A percentile compares a stretch with the other conserved stretches of the same genome.
phyloP scores from a whole-genome alignment of 2,329 filamentous ascomycete species.

The Cercospora sesami region DNA sequence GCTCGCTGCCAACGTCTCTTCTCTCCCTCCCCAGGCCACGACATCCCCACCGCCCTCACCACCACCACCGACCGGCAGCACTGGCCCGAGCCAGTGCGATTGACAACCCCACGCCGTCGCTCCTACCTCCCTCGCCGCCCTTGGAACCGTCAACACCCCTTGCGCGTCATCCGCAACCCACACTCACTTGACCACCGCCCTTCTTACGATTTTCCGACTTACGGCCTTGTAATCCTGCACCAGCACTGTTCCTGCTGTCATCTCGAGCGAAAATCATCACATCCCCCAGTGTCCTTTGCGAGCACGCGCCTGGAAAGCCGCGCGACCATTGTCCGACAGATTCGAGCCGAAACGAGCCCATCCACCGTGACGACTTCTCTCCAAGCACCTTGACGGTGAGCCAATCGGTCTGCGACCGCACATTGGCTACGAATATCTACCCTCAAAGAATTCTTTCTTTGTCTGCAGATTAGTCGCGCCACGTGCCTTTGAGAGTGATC shows the following conservation, averaged over 20 bases:
- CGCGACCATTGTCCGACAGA: constrained; percentile 23
- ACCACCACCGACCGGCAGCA: constrained; percentile 10
- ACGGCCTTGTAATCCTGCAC: constrained; percentile 29
- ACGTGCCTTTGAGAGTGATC: constrained; percentile 21
- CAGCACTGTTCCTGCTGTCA: constrained; percentile 16
- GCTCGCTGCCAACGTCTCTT: neutral
- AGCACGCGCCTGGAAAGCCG: constrained; percentile 11
- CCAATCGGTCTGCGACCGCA: constrained; percentile 24
- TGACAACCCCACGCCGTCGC: constrained; percentile 12
- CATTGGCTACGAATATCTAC: constrained; percentile 18
- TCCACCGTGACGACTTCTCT: constrained; percentile 18
- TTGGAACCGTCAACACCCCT: constrained; percentile 10
- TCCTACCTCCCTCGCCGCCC: constrained; percentile 8
- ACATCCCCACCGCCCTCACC: constrained; percentile 1
- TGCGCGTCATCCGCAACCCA: constrained; percentile 20
- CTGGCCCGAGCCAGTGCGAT: constrained; percentile 8
- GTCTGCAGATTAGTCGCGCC: constrained; percentile 23
- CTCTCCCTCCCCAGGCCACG: neutral
- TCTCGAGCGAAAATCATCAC: neutral
- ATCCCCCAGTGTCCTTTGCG: constrained; percentile 13
- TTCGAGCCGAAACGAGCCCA: constrained; percentile 19
- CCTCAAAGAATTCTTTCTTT: constrained; percentile 25
- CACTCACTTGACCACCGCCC: constrained; percentile 23
- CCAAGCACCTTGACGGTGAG: constrained; percentile 21
- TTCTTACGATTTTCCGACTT: constrained; percentile 24